Evolutionary conservation across 2,329 filamentous ascomycete species (phyloP), one percentile per base, ranked within the genome.

Genomic region (Gnomoniopsis sp.): DNA sequence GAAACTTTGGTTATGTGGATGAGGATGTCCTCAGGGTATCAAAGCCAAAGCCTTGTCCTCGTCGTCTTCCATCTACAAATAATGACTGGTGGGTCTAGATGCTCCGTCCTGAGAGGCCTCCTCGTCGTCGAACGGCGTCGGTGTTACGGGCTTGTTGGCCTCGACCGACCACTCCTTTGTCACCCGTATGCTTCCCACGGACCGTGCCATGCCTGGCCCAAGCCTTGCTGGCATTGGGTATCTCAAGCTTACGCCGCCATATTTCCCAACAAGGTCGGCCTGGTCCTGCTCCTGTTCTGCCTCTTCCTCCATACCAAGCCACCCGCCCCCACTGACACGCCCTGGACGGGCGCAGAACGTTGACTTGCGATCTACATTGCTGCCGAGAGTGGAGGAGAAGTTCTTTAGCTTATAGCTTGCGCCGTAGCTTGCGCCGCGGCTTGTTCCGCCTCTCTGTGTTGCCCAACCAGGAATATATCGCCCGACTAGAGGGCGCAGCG

Each of bases 401-500:
- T 26, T 15, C 17, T 55, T 46, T 15, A 55, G 34, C 17, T 23
- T 33, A 11, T 55, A 55, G 17, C 53, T 55, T 2, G 21, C 46
- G 44, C 22, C 30, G 44, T 55, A 55, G 17, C 53, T 55, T 2
- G 21, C 46, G 44, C 22, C 30, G 44, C 34, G n/a, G 30, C 21
- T 41, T 23, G 43, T 43, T 3, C 33, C 34, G 15, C 44, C 33
- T n/a, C 15, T 47, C 19, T 14, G 12, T 14, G 22, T 55, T 21
- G 53, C 8, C 30, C 34, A 55, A 15, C 53, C 53, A 4, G 33
- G 33, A 4, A 55, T 17, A 3, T 66, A 66, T 4, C 49, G 47
- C 15, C 47, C 49, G 19, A 68, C 56, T 17, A 60, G 30, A 17
- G 55, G 55, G 49, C 55, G 55, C 21, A 58, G 30, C 1, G 55